A percentile compares a stretch with the other conserved stretches of the same genome.
phyloP scores from a whole-genome alignment of 176 grass and related monocot species.

The Miscanthus lutarioriparius region DNA sequence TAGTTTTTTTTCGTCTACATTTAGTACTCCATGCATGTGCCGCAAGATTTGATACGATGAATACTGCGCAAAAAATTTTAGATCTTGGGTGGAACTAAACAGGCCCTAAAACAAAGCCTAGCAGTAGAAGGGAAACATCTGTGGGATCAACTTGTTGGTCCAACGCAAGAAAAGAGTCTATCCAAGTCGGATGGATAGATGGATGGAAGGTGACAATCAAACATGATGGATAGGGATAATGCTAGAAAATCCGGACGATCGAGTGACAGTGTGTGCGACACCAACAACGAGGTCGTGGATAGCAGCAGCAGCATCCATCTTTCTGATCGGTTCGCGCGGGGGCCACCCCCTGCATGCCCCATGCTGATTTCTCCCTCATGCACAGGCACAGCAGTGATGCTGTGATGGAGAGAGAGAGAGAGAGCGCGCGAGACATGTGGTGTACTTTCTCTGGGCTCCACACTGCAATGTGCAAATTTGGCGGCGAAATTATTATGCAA shows the following conservation, averaged over 20 bases:
- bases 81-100: too few relatives aligned
- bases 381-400: too few relatives aligned
- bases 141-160: neutral
- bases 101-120: too few relatives aligned
- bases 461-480: too few relatives aligned
- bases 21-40: too few relatives aligned
- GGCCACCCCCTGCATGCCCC: neutral
- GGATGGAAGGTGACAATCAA: neutral
- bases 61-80: too few relatives aligned
- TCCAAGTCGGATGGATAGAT: neutral
- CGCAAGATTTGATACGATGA: too few relatives aligned
- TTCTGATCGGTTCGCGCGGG: conserved; percentile 32
- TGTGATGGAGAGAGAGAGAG: too few relatives aligned
- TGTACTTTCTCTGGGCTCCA: too few relatives aligned
- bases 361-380: neutral
- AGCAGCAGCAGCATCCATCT: conserved; percentile 25
- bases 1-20: too few relatives aligned
- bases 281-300: conserved; percentile 25
- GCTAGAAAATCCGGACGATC: conserved; percentile 23
- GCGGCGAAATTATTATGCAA: too few relatives aligned
- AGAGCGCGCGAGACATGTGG: too few relatives aligned
- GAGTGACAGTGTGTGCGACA: conserved; percentile 12
- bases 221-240: conserved; percentile 29
- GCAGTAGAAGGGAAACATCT: neutral
- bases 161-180: neutral